Conservation (phyloP, 495 filamentous ascomycete species). For the Aspergillus kassunensis region DNA sequence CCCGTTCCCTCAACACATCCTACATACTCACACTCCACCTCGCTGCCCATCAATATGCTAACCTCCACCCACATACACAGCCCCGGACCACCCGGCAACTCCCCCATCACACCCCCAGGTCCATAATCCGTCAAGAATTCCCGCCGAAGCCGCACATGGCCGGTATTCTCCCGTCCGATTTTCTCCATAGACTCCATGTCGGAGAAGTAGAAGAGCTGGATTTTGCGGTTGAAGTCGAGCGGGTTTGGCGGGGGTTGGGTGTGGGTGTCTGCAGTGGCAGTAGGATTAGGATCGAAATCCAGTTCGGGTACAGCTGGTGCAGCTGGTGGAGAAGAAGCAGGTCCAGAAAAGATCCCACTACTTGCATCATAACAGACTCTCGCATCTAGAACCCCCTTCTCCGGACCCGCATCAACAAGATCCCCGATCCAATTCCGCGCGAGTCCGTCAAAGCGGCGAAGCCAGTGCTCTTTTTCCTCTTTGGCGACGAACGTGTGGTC, state of each 20-base stretch:
- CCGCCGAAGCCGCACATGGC: constrained; percentile 22
- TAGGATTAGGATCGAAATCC: too few relatives aligned
- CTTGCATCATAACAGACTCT: constrained; percentile 17
- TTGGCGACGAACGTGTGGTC: constrained; percentile 19
- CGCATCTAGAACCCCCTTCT: constrained; percentile 20
- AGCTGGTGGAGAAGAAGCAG: too few relatives aligned
- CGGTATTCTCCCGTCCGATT: constrained; percentile 18
- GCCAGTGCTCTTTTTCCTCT: constrained; percentile 21
- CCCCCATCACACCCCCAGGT: constrained; percentile 16
- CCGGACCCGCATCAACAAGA: constrained; percentile 12
- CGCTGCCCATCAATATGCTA: constrained; percentile 19
- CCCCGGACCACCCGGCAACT: too few relatives aligned
- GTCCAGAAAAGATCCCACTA: constrained; percentile 9
- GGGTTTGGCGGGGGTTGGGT: not conserved
- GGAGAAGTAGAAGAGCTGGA: constrained; percentile 28
- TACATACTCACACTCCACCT: constrained; percentile 31
- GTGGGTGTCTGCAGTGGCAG: too few relatives aligned
- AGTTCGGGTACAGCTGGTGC: too few relatives aligned
- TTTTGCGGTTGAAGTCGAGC: constrained; percentile 22
- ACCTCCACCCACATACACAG: constrained; percentile 29
- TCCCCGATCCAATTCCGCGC: constrained; percentile 25
- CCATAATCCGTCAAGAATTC: constrained; percentile 24
- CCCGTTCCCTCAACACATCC: constrained; percentile 30
- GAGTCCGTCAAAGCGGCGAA: constrained; percentile 18
- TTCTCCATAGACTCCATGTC: constrained; percentile 26